Evolutionary conservation across 108 stramenopile genomes (phyloP), one percentile per base, ranked within the genome.

Genomic region (Thalassiosira profunda): DNA sequence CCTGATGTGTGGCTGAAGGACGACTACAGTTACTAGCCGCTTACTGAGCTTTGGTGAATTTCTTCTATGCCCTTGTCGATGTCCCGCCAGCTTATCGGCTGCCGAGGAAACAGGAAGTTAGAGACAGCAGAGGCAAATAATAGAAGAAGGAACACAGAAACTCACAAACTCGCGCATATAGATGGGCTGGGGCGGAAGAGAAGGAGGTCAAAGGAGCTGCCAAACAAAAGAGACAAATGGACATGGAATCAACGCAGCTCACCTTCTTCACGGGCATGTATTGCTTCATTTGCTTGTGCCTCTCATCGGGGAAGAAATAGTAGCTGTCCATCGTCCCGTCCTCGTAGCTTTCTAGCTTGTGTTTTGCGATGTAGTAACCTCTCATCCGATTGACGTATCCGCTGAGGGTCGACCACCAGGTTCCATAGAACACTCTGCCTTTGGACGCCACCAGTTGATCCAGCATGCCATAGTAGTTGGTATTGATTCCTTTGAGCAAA

Each of bases 381-480:
- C 90, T 68, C 46, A 91, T 46, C 42, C 91, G 82, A 51, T 89
- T 89, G 31, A 98, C 97, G 74, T 95, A 97, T 29, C 95, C 97
- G 21, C 91, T 84, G 72, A 98, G 97, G 21, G 97, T 98, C 24
- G 87, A 89, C 36, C 90, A 85, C 58, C 73, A 98, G 5, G 96
- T 97, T 31, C 97, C 97, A 4, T 79, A 74, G 77, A 96, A 98
- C 11, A 72, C 81, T 18, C 92, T 67, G 2, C 85, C 94, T 58
- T 88, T 73, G 55, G 84, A 74, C 15, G 93, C 86, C 20, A 98
- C 85, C 57, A 96, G 82, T 4, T 85, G 86, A 42, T 97, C 97
- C 23, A 97, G 81, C 95, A 98, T 98, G 26, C 96, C 95, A 38
- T 86, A 76, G 56, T 80, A 92, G 53, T 95, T 95, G 15, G 88